Conservation (phyloP, 2,329 filamentous ascomycete genomes). For the Aspergillus tanneri region DNA sequence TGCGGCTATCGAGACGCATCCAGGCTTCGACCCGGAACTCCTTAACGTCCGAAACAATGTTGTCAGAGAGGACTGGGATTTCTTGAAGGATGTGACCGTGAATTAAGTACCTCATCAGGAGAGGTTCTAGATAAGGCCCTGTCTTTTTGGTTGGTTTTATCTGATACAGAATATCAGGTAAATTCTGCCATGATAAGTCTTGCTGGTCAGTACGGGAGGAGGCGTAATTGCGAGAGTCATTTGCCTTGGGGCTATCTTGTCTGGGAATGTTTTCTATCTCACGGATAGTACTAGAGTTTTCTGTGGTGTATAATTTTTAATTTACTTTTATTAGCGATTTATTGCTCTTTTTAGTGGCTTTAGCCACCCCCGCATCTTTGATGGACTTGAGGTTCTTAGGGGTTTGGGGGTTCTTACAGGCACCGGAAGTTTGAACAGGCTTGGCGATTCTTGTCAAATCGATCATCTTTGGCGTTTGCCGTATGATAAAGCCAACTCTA, state of each 20-base stretch:
- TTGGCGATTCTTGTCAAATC: too few relatives aligned
- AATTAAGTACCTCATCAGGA: constrained; percentile 10
- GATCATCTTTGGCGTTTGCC: too few relatives aligned
- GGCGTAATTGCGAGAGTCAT: constrained; percentile 16
- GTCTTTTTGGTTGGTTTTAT: constrained; percentile 12
- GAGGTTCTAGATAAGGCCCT: neutral
- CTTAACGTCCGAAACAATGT: constrained; percentile 32
- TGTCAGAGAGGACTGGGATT: constrained; percentile 29
- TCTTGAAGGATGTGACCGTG: constrained; percentile 17
- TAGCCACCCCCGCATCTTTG: neutral
- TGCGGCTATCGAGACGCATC: constrained; percentile 30
- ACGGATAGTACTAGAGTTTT: neutral
- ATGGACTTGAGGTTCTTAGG: too few relatives aligned
- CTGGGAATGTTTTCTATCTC: constrained; percentile 9
- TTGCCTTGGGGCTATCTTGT: constrained; percentile 13
- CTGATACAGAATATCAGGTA: constrained; percentile 27
- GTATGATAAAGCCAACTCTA: too few relatives aligned
- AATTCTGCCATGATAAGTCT: constrained; percentile 22
- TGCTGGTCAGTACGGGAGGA: constrained; percentile 15
- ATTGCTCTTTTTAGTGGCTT: neutral
- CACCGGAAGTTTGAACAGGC: too few relatives aligned
- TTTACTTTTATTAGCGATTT: neutral
- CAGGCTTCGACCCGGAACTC: constrained; percentile 35
- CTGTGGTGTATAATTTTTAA: neutral
- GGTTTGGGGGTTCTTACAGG: too few relatives aligned